Evolutionary conservation across 2,329 filamentous ascomycete genomes (phyloP), one percentile per base, ranked within the genome.

Genomic region (Cladophialophora immunda): DNA sequence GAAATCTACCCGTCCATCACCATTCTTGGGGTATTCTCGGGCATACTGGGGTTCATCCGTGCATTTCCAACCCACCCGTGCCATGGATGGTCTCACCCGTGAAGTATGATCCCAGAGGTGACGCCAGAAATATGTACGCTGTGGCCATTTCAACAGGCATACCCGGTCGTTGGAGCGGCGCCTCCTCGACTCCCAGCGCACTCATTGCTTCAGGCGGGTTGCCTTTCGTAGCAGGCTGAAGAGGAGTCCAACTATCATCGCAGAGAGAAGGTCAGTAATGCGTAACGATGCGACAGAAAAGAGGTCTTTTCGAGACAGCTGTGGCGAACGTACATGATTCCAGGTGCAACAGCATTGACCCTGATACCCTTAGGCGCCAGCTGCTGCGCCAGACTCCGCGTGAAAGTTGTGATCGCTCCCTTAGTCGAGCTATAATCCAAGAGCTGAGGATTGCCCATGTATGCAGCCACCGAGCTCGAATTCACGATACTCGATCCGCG

Each of bases 391-490:
- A 88, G 75, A 4, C 84, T 78, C 13, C 82, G 78, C 0, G 86
- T 88, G 70, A 88, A 88, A 0, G 82, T 82, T 2, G 82, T 80
- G 64, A 89, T 86, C 27, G 86, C 85, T 6, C 85, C 86, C 72
- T 89, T 89, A 5, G 85, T 87, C 9, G 85, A 77, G 2, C 83
- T 79, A 70, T 88, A 88, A 73, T 88, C 86, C 1, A 87, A 72
- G 78, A 87, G 82, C 19, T 74, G 67, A 0, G 75, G 68, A 2
- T 83, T 85, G 1, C 86, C 85, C 64, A 84, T 80, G 75, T 86
- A 87, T 1, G 83, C 81, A n/a, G 83, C 82, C 0, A 84, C 80
- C 0, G 84, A 87, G 0, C 84, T 82, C 1, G 82, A 83, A 75
- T 88, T 88, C 76, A 88, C 85, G 70, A 88, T 87, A 2, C 81